Percentiles rank a stretch among this genome's conserved stretches.
phyloP scores from a whole-genome alignment of 805 yeast genomes.

The Scheffersomyces coipomensis region DNA sequence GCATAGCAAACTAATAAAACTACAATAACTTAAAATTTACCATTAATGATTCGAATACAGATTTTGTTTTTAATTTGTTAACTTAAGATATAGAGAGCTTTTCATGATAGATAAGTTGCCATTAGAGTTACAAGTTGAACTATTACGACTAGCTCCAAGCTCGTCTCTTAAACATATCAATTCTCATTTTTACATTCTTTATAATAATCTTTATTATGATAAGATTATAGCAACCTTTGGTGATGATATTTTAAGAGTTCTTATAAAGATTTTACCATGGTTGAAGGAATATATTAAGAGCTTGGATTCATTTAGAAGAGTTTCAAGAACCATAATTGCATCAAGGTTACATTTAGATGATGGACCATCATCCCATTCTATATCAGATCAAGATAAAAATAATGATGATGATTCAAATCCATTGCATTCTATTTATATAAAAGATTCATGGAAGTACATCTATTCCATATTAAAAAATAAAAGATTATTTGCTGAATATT shows the following conservation, averaged over 20 bases:
- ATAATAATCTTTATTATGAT: slow-evolving; percentile 49
- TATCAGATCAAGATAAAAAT: slow-evolving; percentile 14
- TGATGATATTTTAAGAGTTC: slow-evolving; percentile 27
- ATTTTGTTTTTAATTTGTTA: too few relatives aligned
- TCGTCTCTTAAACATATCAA: slow-evolving; percentile 33
- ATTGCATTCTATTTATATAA: slow-evolving; percentile 29
- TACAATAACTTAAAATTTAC: too few relatives aligned
- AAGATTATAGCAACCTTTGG: slow-evolving; percentile 37
- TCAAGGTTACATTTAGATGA: slow-evolving; percentile 25
- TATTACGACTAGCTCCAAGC: slow-evolving; percentile 31
- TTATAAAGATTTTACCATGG: slow-evolving; percentile 38
- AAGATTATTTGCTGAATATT: slow-evolving; percentile 49
- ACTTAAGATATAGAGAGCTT: too few relatives aligned
- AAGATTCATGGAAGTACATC: slow-evolving; percentile 56
- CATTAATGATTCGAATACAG: too few relatives aligned
- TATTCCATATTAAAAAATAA: slow-evolving; percentile 51
- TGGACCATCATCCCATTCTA: slow-evolving; percentile 11
- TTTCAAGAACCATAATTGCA: slow-evolving; percentile 24
- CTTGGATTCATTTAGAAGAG: slow-evolving; percentile 33
- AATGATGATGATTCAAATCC: slow-evolving; percentile 11
- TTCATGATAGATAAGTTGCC: slow-evolving; percentile 27
- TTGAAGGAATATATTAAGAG: slow-evolving; percentile 34
- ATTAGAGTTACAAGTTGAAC: slow-evolving; percentile 38
- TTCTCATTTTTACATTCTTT: slow-evolving; percentile 45
- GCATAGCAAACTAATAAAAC: too few relatives aligned